Evolutionary conservation across 2,329 filamentous ascomycete genomes (phyloP).

Genomic region (Fusarium nisikadoi): DNA sequence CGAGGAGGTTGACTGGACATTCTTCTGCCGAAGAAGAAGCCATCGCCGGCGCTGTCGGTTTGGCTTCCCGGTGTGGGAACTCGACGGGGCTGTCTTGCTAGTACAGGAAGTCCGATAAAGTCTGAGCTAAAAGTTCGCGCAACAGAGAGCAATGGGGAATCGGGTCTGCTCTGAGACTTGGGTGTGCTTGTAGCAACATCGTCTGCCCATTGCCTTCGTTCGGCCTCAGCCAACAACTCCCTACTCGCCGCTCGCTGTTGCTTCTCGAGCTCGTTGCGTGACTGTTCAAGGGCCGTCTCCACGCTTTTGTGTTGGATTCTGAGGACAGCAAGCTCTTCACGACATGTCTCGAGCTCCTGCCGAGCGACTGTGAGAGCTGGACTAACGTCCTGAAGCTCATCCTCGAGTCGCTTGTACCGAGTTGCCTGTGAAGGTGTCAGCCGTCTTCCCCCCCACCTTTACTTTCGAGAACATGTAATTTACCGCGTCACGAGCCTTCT

Average conservation of each 20-base stretch:
- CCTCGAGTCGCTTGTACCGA: constrained; percentile 75
- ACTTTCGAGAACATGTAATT: constrained; percentile 47
- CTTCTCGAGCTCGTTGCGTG: constrained; percentile 61
- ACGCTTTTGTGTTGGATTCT: constrained; percentile 73
- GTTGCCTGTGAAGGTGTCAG: constrained; percentile 62
- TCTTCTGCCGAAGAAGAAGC: constrained; percentile 56
- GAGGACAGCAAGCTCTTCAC: constrained; percentile 69
- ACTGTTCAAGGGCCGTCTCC: constrained; percentile 71
- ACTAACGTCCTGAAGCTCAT: constrained; percentile 80
- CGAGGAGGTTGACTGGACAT: constrained; percentile 61
- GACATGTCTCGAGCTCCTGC: constrained; percentile 70
- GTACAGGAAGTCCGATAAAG: constrained; percentile 58
- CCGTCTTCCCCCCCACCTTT: neutral
- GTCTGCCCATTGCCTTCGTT: constrained; percentile 63
- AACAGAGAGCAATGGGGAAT: constrained; percentile 63
- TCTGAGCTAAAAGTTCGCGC: constrained; percentile 66
- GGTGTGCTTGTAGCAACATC: constrained; percentile 56
- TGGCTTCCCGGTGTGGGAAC: constrained; percentile 61
- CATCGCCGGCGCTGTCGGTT: constrained; percentile 53
- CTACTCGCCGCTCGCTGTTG: constrained; percentile 51
- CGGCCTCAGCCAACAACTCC: constrained; percentile 52
- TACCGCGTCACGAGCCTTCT: constrained; percentile 88
- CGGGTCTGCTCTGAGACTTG: constrained; percentile 62
- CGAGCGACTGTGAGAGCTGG: constrained; percentile 72
- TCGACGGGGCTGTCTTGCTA: constrained; percentile 48